phyloP scores from a whole-genome alignment of 1,139 yeast genomes.

The Pichia sp. region DNA sequence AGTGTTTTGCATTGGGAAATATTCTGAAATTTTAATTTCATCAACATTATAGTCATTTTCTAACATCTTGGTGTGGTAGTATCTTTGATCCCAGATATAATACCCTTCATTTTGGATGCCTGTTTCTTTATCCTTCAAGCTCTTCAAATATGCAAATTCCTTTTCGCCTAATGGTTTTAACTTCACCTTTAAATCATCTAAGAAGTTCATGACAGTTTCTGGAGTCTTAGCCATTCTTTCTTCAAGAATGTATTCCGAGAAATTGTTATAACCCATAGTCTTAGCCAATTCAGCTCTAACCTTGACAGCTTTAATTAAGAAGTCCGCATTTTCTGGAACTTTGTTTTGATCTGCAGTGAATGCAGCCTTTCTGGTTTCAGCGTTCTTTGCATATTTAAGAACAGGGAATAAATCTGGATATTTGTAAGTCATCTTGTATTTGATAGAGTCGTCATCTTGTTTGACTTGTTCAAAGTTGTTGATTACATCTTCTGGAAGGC shows the following conservation, averaged over 20 bases:
- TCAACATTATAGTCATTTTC: conserved; percentile 73
- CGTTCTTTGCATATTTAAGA: conserved; percentile 62
- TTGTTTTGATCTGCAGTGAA: conserved; percentile 67
- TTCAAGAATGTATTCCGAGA: conserved; percentile 68
- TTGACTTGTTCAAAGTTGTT: conserved; percentile 51
- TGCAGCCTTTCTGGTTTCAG: conserved; percentile 65
- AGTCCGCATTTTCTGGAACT: conserved; percentile 57
- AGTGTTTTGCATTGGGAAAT: conserved; percentile 72
- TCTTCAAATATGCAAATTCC: conserved; percentile 50
- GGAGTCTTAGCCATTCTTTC: conserved; percentile 78
- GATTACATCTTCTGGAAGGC: conserved; percentile 66
- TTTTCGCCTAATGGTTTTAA: conserved; percentile 55
- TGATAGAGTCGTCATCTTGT: conserved; percentile 40
- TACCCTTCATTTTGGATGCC: conserved; percentile 40
- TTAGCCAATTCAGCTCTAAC: conserved; percentile 62
- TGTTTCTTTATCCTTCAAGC: conserved; percentile 53
- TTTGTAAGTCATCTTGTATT: conserved; percentile 71
- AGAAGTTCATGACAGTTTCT: conserved; percentile 55
- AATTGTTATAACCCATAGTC: conserved; percentile 62
- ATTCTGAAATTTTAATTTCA: conserved; percentile 68
- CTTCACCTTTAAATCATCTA: conserved; percentile 58
- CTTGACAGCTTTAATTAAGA: conserved; percentile 58
- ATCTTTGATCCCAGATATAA: conserved; percentile 75
- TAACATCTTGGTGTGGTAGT: conserved; percentile 60
- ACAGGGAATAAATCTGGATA: conserved; percentile 79